Evolutionary conservation across 495 filamentous ascomycete genomes (phyloP).

Genomic region (Hyphodiscus hymeniophilus): DNA sequence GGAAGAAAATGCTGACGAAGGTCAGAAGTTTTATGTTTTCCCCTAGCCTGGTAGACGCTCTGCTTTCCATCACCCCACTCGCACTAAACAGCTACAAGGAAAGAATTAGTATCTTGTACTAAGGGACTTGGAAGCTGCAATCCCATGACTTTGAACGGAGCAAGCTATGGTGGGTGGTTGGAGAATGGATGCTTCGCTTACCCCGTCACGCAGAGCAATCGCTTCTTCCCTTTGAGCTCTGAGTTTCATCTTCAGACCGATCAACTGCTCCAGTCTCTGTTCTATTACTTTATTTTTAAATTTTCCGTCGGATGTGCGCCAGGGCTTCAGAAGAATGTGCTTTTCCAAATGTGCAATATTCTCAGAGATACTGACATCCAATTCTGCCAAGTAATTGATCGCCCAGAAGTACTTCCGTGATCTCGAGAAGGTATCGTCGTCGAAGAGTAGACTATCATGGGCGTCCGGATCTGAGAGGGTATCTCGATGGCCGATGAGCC

Average conservation of each 20-base stretch:
- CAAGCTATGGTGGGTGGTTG: neutral
- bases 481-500: constrained; percentile 20
- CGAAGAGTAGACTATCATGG: constrained; percentile 26
- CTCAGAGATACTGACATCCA: constrained; percentile 21
- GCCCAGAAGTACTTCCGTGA: constrained; percentile 28
- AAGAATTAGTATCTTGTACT: neutral
- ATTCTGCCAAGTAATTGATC: constrained; percentile 24
- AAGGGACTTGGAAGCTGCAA: neutral
- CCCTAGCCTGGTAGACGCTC: constrained; percentile 25
- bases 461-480: constrained; percentile 22
- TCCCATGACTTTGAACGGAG: too few relatives aligned
- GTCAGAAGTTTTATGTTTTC: constrained; percentile 32
- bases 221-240: constrained; percentile 1
- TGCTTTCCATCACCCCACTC: constrained; percentile 26
- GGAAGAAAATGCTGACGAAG: constrained; percentile 30
- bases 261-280: neutral
- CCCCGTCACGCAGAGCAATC: constrained; percentile 1
- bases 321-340: neutral
- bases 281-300: neutral
- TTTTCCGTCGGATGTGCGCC: neutral
- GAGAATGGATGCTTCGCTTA: neutral
- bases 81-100: constrained; percentile 6
- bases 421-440: constrained; percentile 25
- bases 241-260: neutral
- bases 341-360: constrained; percentile 19